These are phyloP conservation scores for Plasmodium gaboni DNA, from an alignment of 169 alveolate species.

Conservation along the genomic window DNA sequence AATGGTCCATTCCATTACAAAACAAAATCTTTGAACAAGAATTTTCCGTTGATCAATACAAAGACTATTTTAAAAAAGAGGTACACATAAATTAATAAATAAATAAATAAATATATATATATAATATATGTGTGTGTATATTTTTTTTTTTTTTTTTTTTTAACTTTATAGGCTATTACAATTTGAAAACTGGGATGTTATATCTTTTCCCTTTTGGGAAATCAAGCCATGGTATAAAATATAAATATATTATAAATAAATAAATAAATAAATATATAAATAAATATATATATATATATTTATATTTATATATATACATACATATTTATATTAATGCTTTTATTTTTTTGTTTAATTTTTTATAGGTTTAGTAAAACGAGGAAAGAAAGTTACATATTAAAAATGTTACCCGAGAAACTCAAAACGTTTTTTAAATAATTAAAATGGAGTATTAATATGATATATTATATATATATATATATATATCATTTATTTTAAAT, in stretches of 20 bases:
- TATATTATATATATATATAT: no score
- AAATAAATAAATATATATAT: neutral
- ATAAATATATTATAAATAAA: neutral
- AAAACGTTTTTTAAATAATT: slow-evolving; percentile 40
- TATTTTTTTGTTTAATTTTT: neutral
- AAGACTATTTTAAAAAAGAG: slow-evolving; percentile 60
- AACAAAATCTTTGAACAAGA: slow-evolving; percentile 31
- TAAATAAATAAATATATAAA: neutral
- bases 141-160: slow-evolving; percentile 20
- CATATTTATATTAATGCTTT: neutral
- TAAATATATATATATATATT: neutral
- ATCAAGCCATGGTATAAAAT: slow-evolving; percentile 68
- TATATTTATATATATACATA: neutral
- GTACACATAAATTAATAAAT: neutral
- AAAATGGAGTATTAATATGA: neutral
- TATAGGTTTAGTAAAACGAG: slow-evolving; percentile 65
- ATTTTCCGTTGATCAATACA: slow-evolving; percentile 33
- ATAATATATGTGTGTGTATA: neutral
- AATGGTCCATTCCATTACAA: slow-evolving; percentile 76
- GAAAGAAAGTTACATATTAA: slow-evolving; percentile 59
- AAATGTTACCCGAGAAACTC: slow-evolving; percentile 36
- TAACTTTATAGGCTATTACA: slow-evolving; percentile 27
- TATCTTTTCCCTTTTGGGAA: slow-evolving; percentile 77
- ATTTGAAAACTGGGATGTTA: slow-evolving; percentile 58
- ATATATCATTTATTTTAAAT: no score